These are phyloP conservation scores for Fistulina hepatica DNA, from an alignment of 1,284 basidiomycete genomes.

Conservation along the genomic window DNA sequence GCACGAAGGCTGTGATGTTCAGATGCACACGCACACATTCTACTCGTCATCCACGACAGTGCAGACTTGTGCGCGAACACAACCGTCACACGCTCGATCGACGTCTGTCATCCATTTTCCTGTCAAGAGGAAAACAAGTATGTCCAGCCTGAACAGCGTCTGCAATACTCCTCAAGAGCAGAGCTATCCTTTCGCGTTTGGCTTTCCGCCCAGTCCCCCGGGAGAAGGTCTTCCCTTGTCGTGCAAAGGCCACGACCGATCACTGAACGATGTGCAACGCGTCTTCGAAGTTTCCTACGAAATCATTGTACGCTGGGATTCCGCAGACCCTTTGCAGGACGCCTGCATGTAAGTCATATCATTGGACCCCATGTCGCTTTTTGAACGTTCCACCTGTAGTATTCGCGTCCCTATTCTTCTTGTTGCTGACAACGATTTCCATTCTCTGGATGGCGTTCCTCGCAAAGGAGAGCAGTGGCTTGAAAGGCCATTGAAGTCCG, in stretches of 20 bases:
- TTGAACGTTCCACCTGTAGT: conserved; percentile 24
- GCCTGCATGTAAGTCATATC: conserved; percentile 37
- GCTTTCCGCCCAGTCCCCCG: conserved; percentile 37
- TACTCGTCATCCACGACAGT: conserved; percentile 39
- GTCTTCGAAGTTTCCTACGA: conserved; percentile 42
- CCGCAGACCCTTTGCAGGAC: conserved; percentile 32
- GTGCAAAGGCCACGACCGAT: conserved; percentile 1
- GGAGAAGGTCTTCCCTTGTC: conserved; percentile 22
- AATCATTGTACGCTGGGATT: conserved; percentile 49
- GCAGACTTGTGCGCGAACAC: no score
- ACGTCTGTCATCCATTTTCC: no score
- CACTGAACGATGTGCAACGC: conserved; percentile 16
- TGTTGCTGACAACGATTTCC: conserved; percentile 48
- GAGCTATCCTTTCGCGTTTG: conserved; percentile 48
- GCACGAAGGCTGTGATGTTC: conserved; percentile 14
- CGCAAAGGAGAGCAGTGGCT: conserved; percentile 45
- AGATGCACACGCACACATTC: conserved; percentile 38
- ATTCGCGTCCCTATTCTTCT: conserved; percentile 53
- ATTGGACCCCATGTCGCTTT: conserved; percentile 2
- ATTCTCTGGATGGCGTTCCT: conserved; percentile 39
- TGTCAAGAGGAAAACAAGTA: no score
- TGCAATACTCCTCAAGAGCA: no score
- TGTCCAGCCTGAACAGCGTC: no score
- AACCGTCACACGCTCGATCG: no score
- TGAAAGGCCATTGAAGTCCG: conserved; percentile 52